Evolutionary conservation across 1,139 yeast genomes (phyloP).

Genomic region (Kodamaea suecica): DNA sequence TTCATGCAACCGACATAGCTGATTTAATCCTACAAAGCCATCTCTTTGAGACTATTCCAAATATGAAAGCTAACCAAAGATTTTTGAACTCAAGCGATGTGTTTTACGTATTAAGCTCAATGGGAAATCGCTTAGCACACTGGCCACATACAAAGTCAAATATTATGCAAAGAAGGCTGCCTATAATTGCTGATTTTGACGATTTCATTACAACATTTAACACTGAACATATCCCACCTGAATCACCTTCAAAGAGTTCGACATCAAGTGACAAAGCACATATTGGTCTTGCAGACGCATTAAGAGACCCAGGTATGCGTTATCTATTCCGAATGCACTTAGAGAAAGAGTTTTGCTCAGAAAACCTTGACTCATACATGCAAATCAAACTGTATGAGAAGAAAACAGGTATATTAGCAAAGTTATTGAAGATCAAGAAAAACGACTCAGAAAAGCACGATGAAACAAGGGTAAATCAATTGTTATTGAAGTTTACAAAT

Average conservation of each 20-base stretch:
- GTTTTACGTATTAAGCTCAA: conserved; percentile 20
- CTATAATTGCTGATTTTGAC: neutral
- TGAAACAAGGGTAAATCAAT: conserved; percentile 19
- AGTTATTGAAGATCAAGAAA: conserved; percentile 18
- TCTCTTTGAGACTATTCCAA: conserved; percentile 44
- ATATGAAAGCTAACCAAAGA: conserved; percentile 4
- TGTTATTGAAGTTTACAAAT: conserved; percentile 42
- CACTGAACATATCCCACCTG: neutral
- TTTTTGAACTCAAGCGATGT: conserved; percentile 19
- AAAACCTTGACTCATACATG: conserved; percentile 68
- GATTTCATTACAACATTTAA: neutral
- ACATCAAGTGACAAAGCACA: neutral
- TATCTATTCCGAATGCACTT: conserved; percentile 65
- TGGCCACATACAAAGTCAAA: conserved; percentile 17
- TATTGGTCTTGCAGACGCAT: conserved; percentile 5
- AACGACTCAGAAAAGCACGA: conserved; percentile 11
- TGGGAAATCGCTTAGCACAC: conserved; percentile 20
- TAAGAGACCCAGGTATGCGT: conserved; percentile 77
- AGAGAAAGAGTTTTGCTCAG: conserved; percentile 63
- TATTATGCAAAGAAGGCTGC: neutral
- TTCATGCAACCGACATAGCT: conserved; percentile 63
- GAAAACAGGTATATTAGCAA: conserved; percentile 18
- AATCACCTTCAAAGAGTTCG: neutral
- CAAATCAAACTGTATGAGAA: conserved; percentile 49
- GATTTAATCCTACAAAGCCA: conserved; percentile 51